These are phyloP conservation scores for Oehlia diaphana DNA, from an alignment of 192 early-diverging fungal genomes.

Conservation along the genomic window DNA sequence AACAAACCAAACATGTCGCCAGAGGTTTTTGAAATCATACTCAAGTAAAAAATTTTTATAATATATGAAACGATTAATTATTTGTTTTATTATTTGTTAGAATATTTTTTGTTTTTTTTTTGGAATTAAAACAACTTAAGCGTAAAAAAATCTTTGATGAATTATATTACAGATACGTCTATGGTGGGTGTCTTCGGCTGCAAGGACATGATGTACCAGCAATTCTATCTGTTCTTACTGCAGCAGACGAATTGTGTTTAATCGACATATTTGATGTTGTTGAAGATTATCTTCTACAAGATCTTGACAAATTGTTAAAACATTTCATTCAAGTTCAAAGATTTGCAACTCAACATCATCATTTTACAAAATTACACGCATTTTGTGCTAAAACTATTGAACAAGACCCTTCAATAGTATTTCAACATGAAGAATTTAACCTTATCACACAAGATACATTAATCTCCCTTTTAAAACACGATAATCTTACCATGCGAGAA, in stretches of 20 bases:
- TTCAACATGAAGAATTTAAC: background rate
- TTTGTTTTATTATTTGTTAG: background rate
- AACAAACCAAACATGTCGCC: conserved; percentile 27
- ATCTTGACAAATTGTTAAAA: background rate
- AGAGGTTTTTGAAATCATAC: conserved; percentile 9
- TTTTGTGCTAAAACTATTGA: background rate
- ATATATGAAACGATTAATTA: background rate
- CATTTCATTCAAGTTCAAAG: background rate
- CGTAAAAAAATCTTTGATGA: background rate
- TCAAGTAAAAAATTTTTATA: background rate
- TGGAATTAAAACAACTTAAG: background rate
- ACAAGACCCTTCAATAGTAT: background rate
- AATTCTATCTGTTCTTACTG: background rate
- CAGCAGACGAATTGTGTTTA: conserved; percentile 6
- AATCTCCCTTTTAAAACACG: background rate
- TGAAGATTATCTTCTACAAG: background rate
- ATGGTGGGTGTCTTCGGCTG: background rate
- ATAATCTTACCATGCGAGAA: background rate
- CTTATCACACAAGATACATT: background rate
- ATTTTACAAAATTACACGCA: background rate
- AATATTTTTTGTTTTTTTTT: too few relatives aligned
- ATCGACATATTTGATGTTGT: background rate
- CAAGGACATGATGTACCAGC: background rate
- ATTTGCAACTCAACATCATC: background rate
- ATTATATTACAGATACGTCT: background rate